A percentile compares a stretch with the other conserved stretches of the same genome.
These are phyloP conservation scores for Symbiodinium natans DNA, from an alignment of 73 alveolate genomes.

Conservation along the genomic window DNA sequence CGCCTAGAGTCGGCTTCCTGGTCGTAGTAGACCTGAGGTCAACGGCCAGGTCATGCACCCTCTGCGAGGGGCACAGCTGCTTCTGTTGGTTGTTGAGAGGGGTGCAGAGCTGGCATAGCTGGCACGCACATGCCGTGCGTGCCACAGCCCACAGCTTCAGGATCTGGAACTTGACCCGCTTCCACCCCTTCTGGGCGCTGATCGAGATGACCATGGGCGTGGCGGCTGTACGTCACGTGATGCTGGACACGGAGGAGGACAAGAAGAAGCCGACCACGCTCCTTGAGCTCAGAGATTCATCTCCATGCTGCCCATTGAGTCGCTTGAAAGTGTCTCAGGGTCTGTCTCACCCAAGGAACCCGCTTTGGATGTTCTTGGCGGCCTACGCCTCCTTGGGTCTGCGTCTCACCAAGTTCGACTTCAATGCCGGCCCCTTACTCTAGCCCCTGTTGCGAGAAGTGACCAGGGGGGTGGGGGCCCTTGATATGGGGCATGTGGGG, in stretches of 20 bases:
- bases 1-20: too few relatives aligned
- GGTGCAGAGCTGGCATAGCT: background rate
- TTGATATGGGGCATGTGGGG: background rate
- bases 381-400: constrained; percentile 51
- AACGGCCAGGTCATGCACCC: constrained; percentile 60
- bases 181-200: constrained; percentile 70
- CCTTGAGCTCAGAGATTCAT: background rate
- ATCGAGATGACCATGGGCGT: constrained; percentile 70
- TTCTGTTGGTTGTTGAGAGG: too few relatives aligned
- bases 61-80: too few relatives aligned
- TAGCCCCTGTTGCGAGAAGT: background rate
- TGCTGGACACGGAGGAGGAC: constrained; percentile 78
- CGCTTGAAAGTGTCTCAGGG: background rate
- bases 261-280: constrained; percentile 53
- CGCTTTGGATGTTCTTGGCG: constrained; percentile 61
- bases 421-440: constrained; percentile 28
- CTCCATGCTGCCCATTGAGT: background rate
- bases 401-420: constrained; percentile 66
- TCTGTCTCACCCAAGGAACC: background rate
- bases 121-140: background rate
- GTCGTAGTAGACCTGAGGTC: background rate
- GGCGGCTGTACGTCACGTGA: constrained; percentile 29
- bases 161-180: constrained; percentile 68
- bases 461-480: background rate
- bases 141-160: background rate